These are phyloP conservation scores for Verticillium nubilum DNA, from an alignment of 2,329 filamentous ascomycete genomes.

Conservation along the genomic window DNA sequence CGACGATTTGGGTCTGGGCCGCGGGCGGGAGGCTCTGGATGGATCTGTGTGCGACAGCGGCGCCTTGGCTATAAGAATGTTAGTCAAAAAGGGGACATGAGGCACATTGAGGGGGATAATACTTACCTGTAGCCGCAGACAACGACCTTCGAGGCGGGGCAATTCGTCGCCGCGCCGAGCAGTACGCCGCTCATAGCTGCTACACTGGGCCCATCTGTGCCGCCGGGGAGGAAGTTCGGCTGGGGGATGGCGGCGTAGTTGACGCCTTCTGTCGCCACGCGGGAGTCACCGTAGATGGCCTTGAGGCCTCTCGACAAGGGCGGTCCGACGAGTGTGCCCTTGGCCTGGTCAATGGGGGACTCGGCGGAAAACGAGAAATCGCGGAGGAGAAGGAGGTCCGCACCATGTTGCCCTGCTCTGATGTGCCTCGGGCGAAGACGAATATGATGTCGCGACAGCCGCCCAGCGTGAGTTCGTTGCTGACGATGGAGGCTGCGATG, in stretches of 20 bases:
- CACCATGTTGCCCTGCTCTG: conserved; percentile 16
- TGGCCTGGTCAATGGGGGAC: not conserved
- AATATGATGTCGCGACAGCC: conserved; percentile 16
- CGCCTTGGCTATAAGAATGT: conserved; percentile 21
- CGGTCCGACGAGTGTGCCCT: conserved; percentile 13
- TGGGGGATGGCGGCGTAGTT: conserved; percentile 26
- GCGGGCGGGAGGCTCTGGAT: conserved; percentile 14
- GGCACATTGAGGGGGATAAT: not conserved
- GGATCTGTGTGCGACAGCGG: conserved; percentile 18
- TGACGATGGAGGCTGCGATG: not conserved
- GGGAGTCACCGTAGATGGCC: conserved; percentile 10
- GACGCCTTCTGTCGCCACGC: conserved; percentile 18
- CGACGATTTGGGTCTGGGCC: conserved; percentile 11
- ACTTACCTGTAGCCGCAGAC: conserved; percentile 28
- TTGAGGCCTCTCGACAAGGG: conserved; percentile 11
- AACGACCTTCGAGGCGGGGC: conserved; percentile 26
- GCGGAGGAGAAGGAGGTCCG: not conserved
- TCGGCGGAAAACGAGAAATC: not conserved
- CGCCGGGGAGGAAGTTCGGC: conserved; percentile 23
- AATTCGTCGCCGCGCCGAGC: conserved; percentile 25
- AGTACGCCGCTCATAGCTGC: conserved; percentile 24
- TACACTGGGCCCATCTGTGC: conserved; percentile 23
- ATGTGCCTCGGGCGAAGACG: conserved; percentile 15
- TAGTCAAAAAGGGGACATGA: not conserved
- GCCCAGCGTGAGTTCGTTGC: conserved; percentile 13